Percentiles rank a stretch among this genome's conserved stretches.
Conservation (phyloP, 495 filamentous ascomycete species). For the Penicillium bialowiezense region DNA sequence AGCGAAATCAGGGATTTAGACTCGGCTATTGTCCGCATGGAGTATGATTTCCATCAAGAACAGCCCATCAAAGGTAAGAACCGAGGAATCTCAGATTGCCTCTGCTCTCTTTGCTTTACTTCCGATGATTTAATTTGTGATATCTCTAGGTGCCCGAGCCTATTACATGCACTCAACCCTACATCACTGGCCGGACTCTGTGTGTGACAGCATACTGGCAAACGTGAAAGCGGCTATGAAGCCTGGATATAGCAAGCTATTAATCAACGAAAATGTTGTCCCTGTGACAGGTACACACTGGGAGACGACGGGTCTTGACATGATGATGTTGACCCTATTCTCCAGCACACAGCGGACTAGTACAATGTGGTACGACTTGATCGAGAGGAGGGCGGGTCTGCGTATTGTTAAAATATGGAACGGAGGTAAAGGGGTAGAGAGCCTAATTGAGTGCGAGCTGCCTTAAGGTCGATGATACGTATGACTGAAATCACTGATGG, state of each 20-base stretch:
- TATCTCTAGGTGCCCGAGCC: slow-evolving; percentile 31
- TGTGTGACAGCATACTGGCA: slow-evolving; percentile 32
- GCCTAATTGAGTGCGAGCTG: slow-evolving; percentile 39
- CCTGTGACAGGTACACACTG: slow-evolving; percentile 34
- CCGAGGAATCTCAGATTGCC: not conserved
- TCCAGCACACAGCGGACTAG: slow-evolving; percentile 33
- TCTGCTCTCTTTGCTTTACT: no score
- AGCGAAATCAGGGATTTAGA: slow-evolving; percentile 23
- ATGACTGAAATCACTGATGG: no score
- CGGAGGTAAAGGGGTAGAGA: slow-evolving; percentile 29
- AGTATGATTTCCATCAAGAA: slow-evolving; percentile 41
- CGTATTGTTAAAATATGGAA: slow-evolving; percentile 39
- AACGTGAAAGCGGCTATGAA: slow-evolving; percentile 36
- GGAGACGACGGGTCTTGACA: slow-evolving; percentile 34
- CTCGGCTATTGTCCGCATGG: slow-evolving; percentile 22
- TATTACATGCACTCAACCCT: slow-evolving; percentile 45
- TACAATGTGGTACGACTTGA: no score
- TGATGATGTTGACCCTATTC: slow-evolving; percentile 38
- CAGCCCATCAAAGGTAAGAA: slow-evolving; percentile 40
- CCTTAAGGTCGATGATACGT: no score
- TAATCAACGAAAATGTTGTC: slow-evolving; percentile 48
- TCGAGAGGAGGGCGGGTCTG: no score
- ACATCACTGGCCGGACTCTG: slow-evolving; percentile 45
- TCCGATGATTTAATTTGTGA: not conserved
- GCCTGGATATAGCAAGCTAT: slow-evolving; percentile 37